phyloP scores from a whole-genome alignment of 352 stramenopile species.

The Globisporangium nagaii region DNA sequence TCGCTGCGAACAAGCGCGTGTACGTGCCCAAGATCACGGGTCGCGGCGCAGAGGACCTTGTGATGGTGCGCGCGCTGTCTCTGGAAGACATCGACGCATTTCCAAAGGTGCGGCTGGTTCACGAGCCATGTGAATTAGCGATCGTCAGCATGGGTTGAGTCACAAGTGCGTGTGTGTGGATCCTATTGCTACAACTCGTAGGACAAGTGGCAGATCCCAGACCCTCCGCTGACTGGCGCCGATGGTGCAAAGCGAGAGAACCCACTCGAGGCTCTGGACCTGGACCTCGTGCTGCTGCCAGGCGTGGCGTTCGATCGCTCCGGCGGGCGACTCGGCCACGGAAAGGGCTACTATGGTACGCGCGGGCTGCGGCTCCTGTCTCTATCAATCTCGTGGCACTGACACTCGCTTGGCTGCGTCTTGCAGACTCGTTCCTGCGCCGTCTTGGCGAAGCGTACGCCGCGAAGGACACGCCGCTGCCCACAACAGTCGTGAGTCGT shows the following conservation, averaged over 20 bases:
- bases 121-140: too few relatives aligned
- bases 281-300: constrained; percentile 80
- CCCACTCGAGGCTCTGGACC: constrained; percentile 34
- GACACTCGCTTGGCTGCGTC: too few relatives aligned
- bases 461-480: constrained; percentile 25
- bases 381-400: too few relatives aligned
- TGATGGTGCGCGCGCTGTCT: constrained; percentile 66
- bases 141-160: not conserved
- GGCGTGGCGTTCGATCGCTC: constrained; percentile 75
- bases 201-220: constrained; percentile 87
- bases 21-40: constrained; percentile 88
- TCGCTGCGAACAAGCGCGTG: constrained; percentile 63
- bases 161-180: not conserved
- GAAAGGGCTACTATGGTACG: constrained; percentile 86
- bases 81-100: constrained; percentile 71
- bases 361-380: too few relatives aligned
- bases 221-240: constrained; percentile 39
- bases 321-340: constrained; percentile 80
- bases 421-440: constrained; percentile 65
- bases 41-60: constrained; percentile 54
- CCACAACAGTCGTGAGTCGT: constrained; percentile 46
- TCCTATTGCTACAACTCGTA: constrained; percentile 13
- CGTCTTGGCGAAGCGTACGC: constrained; percentile 46
- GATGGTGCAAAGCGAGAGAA: constrained; percentile 28
- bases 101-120: constrained; percentile 46